Evolutionary conservation across 2,329 filamentous ascomycete genomes (phyloP).

Genomic region (Juglanconis juglandina): DNA sequence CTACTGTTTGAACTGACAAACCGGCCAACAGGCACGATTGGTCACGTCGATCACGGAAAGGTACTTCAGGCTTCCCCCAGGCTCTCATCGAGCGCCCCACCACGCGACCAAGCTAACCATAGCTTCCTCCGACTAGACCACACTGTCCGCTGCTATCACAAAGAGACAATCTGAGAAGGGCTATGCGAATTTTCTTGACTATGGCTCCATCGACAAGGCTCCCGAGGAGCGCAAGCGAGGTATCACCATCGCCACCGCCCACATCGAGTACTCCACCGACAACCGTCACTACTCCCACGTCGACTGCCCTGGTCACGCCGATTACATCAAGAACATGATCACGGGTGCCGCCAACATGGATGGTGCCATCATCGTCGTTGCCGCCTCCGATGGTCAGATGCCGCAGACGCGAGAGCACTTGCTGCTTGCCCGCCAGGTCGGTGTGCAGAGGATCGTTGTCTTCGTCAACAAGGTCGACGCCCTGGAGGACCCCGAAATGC

Average conservation of each 20-base stretch:
- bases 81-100: not conserved
- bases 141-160: constrained; percentile 96
- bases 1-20: constrained; percentile 19
- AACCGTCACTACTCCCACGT: constrained; percentile 97
- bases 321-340: constrained; percentile 99
- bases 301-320: constrained; percentile 98
- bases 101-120: constrained; percentile 18
- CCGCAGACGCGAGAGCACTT: constrained; percentile 98
- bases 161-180: constrained; percentile 97
- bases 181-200: constrained; percentile 90
- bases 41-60: constrained; percentile 99
- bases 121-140: constrained; percentile 63
- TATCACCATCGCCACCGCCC: constrained; percentile 97
- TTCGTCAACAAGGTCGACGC: constrained; percentile 99
- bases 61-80: constrained; percentile 43
- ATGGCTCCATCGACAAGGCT: constrained; percentile 97
- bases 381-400: constrained; percentile 98
- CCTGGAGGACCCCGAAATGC: constrained; percentile 96
- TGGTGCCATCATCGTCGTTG: constrained; percentile 96
- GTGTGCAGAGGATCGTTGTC: constrained; percentile 96
- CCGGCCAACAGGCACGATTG: constrained; percentile 74
- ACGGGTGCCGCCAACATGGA: constrained; percentile 99
- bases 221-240: constrained; percentile 99
- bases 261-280: constrained; percentile 97
- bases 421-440: constrained; percentile 94